phyloP scores from a whole-genome alignment of 352 stramenopile genomes.

The Phytophthora kernoviae region DNA sequence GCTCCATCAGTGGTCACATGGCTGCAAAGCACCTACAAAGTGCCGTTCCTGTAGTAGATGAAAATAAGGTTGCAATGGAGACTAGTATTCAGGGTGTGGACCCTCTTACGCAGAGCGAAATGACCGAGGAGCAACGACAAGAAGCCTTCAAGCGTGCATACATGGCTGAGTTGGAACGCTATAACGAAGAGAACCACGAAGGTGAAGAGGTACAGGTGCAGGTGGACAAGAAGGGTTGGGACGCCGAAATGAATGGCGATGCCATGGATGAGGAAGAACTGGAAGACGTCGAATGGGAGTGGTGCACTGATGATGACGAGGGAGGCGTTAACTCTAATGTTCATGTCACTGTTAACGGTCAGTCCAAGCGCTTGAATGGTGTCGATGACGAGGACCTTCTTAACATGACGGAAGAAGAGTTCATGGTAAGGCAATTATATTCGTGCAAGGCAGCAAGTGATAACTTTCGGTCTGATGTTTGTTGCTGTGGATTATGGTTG shows the following conservation, averaged over 20 bases:
- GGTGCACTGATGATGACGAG: slow-evolving; percentile 68
- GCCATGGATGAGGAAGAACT: slow-evolving; percentile 76
- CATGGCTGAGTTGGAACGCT: slow-evolving; percentile 82
- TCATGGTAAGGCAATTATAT: slow-evolving; percentile 56
- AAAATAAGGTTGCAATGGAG: slow-evolving; percentile 40
- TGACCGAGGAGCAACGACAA: slow-evolving; percentile 84
- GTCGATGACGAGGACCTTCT: slow-evolving; percentile 84
- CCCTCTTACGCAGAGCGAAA: slow-evolving; percentile 60
- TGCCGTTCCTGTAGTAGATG: slow-evolving; percentile 31
- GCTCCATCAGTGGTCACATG: slow-evolving; percentile 88
- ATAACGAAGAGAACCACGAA: slow-evolving; percentile 86
- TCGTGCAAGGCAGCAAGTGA: neutral
- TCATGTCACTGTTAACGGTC: slow-evolving; percentile 75
- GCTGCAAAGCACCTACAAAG: slow-evolving; percentile 78
- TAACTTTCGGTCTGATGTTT: slow-evolving; percentile 1
- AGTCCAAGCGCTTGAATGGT: slow-evolving; percentile 59
- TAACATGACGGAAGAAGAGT: slow-evolving; percentile 86
- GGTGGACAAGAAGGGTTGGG: slow-evolving; percentile 84
- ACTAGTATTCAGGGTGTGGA: slow-evolving; percentile 57
- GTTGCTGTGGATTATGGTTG: neutral
- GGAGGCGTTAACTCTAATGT: slow-evolving; percentile 35
- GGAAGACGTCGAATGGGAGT: slow-evolving; percentile 87
- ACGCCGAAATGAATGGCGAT: slow-evolving; percentile 83
- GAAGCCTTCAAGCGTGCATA: slow-evolving; percentile 86
- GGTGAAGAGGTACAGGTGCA: slow-evolving; percentile 79